Base-by-base conservation (phyloP, 2,329 filamentous ascomycete species). In the Fusarium duplospermum region DNA sequence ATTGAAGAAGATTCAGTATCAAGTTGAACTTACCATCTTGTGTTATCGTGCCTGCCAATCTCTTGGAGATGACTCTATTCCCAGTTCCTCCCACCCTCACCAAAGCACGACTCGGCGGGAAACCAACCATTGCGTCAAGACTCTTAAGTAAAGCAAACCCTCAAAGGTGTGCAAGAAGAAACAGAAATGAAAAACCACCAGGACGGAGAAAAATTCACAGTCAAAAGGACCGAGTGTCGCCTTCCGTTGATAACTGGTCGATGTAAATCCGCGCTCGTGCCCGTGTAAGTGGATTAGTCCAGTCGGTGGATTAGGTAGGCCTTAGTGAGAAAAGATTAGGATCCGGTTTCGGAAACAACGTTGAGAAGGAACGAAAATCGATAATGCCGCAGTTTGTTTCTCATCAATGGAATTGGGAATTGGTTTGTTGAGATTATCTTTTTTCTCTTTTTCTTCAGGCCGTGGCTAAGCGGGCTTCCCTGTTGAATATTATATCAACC, bases 21-120 rank as follows among this genome's bases (percentile, higher is more conserved):
- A 57, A 36, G 33, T 3, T 16, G 33, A 16, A 70, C 75, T 78
- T 40, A 78, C 76, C 67, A 33, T 66, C 54, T 27, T 59, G 61
- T 22, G 71, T 47, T 50, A 62, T 40, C 16, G 76, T 78, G 47
- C 76, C 77, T 10, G 75, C 57, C 40, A 74, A 42, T 57, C 75
- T 73, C 59, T 69, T 76, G 61, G 63, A 70, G 50, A 35, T 50
- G 27, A 65, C 62, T 62, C 70, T 29, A n/a, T 56, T 54, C 14
- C 24, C 40, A 24, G 58, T 54, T 40, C 66, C 62, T 40, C 66
- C 62, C 57, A 77, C 57, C 38, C 57, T 75, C 59, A 71, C 36
- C 71, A 77, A 61, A 54, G 66, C 50, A 33, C 68, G 74, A 40
- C 52, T 57, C 4, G 52, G 64, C 13, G 60, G 47, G 13, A 78